These are phyloP conservation scores for Lipomyces orientalis DNA, from an alignment of 805 yeast genomes.

Conservation along the genomic window DNA sequence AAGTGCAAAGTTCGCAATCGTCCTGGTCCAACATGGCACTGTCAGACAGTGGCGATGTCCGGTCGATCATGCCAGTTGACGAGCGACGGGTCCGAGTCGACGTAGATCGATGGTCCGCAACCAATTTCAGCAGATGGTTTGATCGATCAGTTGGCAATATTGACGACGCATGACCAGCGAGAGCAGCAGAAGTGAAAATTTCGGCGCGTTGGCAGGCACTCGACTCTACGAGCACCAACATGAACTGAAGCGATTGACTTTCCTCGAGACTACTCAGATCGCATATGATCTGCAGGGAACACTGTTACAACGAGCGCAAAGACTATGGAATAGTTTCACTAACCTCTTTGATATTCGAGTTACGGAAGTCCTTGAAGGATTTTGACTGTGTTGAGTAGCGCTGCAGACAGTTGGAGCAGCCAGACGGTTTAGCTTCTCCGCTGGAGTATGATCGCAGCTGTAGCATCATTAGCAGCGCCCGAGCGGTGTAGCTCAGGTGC, in stretches of 20 bases:
- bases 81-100: not conserved
- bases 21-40: not conserved
- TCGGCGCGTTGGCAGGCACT: slow-evolving; percentile 1
- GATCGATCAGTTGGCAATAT: slow-evolving; percentile 3
- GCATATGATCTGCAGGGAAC: not conserved
- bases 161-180: not conserved
- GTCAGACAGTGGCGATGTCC: not conserved
- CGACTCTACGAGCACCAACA: not conserved
- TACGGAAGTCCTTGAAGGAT: not conserved
- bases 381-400: not conserved
- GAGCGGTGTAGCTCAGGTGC: slow-evolving; percentile 1
- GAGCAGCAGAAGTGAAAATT: slow-evolving; percentile 6
- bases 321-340: not conserved
- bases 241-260: not conserved
- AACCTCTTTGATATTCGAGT: not conserved
- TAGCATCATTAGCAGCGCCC: not conserved
- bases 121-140: not conserved
- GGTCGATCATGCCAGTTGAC: not conserved
- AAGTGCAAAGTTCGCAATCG: not conserved
- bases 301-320: not conserved
- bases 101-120: not conserved
- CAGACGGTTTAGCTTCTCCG: not conserved
- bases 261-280: not conserved
- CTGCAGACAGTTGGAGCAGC: not conserved
- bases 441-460: not conserved